Evolutionary conservation across 2,329 filamentous ascomycete species (phyloP), one percentile per base, ranked within the genome.

Genomic region (Apiospora hydei): DNA sequence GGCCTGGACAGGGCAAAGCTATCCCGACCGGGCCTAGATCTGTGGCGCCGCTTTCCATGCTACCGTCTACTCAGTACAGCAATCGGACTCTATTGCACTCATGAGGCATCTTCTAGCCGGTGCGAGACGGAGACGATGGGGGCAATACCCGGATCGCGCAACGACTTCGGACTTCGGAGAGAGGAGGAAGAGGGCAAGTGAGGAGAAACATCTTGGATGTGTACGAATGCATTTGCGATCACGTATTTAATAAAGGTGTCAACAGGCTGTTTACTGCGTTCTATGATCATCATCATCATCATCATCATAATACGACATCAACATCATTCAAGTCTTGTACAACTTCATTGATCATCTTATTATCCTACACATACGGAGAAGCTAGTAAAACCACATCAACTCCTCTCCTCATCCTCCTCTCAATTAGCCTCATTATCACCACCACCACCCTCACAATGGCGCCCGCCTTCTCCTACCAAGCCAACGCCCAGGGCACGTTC

Each of bases 401-500:
- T 8, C 51, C 3, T 38, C 16, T 24, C 21, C 57, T 10, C 57
- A 6, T 3, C n/a, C 24, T 47, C n/a, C 49, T 24, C 10, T n/a
- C 7, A 51, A 4, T 34, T 0, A 7, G 4, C 21, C 66, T 30
- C 41, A 30, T 21, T 6, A 5, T 6, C 5, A 5, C 7, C 34
- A 38, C 30, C 18, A 30, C 24, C 18, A 69, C 18, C 21, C 6
- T 13, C 30, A 69, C 18, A 8, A 69, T 69, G 68, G 46, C 61
- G 30, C 46, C 70, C 30, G 49, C 72, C 16, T 71, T 73, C 46
- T 67, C 67, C 8, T 64, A 92, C 82, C 88, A 86, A 79, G 77
- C 85, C 69, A 85, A 90, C 77, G 89, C 89, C 0, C 89, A 92
- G 79, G 85, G 84, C 38, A 84, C 82, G 51, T 92, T 88, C 82